These are phyloP conservation scores for Talaromyces proteolyticus DNA, from an alignment of 495 filamentous ascomycete species.

Conservation along the genomic window DNA sequence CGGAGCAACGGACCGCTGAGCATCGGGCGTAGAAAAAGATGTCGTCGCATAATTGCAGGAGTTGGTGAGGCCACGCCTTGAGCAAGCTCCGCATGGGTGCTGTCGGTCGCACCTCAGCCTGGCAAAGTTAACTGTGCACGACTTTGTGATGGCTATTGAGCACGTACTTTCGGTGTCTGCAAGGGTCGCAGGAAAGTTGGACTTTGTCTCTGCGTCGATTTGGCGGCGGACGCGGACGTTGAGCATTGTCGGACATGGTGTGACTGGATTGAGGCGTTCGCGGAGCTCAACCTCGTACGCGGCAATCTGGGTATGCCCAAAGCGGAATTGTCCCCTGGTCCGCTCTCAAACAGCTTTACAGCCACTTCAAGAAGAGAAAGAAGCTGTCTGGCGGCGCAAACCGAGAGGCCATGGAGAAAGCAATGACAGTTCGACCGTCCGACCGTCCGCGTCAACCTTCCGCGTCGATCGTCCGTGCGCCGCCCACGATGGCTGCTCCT, in stretches of 20 bases:
- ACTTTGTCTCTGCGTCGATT: constrained; percentile 23
- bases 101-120: constrained; percentile 22
- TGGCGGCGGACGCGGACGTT: constrained; percentile 7
- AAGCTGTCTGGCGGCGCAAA: constrained; percentile 3
- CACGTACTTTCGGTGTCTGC: constrained; percentile 24
- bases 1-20: constrained; percentile 2
- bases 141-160: neutral
- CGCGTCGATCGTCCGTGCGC: too few species aligned
- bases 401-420: constrained; percentile 4
- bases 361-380: constrained; percentile 4
- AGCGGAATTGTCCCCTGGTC: constrained; percentile 3
- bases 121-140: neutral
- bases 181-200: constrained; percentile 26
- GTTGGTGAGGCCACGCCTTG: constrained; percentile 5
- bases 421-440: neutral
- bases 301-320: constrained; percentile 4
- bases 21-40: neutral
- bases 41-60: constrained; percentile 11
- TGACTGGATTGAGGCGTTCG: constrained; percentile 3
- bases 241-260: constrained; percentile 3
- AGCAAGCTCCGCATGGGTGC: constrained; percentile 14
- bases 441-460: too few species aligned
- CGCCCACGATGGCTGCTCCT: neutral
- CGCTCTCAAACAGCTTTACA: constrained; percentile 2
- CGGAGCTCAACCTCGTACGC: constrained; percentile 4